A percentile compares a stretch with the other conserved stretches of the same genome.
Evolutionary conservation across 2,329 filamentous ascomycete species (phyloP).

Genomic region (Ascomycota sp.): DNA sequence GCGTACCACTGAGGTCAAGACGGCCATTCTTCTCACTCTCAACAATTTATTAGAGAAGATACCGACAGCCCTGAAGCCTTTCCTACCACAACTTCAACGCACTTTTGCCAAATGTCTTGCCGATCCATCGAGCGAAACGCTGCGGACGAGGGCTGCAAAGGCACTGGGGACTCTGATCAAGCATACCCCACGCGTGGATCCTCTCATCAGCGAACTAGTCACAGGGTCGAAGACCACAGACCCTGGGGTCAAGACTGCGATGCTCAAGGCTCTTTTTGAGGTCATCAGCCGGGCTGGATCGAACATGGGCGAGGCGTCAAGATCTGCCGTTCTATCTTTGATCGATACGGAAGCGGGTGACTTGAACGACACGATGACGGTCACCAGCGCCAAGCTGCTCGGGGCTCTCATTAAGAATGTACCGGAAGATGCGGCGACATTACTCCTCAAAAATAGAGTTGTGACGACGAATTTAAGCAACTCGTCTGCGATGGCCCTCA

Average conservation of each 20-base stretch:
- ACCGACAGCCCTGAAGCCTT: constrained; percentile 81
- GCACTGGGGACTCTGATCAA: constrained; percentile 89
- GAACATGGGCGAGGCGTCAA: constrained; percentile 85
- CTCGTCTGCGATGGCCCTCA: constrained; percentile 65
- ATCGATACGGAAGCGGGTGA: constrained; percentile 72
- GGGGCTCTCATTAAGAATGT: constrained; percentile 78
- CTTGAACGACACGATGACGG: constrained; percentile 53
- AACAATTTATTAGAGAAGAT: constrained; percentile 96
- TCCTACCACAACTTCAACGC: constrained; percentile 84
- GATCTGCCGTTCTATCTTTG: constrained; percentile 61
- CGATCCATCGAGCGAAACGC: constrained; percentile 71
- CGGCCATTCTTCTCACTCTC: constrained; percentile 76
- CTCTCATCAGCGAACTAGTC: constrained; percentile 74
- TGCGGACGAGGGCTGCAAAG: constrained; percentile 75
- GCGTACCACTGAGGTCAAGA: constrained; percentile 85
- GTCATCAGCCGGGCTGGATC: constrained; percentile 83
- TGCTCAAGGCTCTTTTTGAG: constrained; percentile 91
- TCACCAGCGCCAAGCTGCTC: constrained; percentile 75
- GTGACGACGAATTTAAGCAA: constrained; percentile 53
- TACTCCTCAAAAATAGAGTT: constrained; percentile 46
- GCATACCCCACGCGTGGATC: constrained; percentile 83
- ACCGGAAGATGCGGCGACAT: constrained; percentile 42
- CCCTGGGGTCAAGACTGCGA: constrained; percentile 70
- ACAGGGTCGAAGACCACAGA: constrained; percentile 83
- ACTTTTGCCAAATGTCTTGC: constrained; percentile 93